Evolutionary conservation across 257 asterid genomes (phyloP).

Genomic region (Eucommia ulmoides): DNA sequence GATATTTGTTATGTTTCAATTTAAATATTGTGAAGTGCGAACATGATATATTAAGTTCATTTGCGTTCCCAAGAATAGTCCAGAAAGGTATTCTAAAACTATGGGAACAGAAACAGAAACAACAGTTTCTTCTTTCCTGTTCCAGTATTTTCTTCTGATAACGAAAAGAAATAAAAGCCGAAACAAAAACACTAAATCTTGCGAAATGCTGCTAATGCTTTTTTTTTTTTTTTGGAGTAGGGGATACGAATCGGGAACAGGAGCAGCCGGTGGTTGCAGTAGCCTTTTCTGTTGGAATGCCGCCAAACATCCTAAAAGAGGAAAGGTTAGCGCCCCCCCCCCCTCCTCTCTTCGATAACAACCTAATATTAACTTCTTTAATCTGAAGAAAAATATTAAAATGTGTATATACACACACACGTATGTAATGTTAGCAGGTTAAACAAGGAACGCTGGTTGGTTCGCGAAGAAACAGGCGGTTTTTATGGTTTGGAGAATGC

Average conservation of each 20-base stretch:
- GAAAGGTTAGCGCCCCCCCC: constrained; percentile 23
- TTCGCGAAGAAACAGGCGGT: constrained; percentile 31
- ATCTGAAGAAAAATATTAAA: background rate
- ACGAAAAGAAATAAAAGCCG: no score
- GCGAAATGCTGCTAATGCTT: background rate
- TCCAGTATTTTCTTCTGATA: background rate
- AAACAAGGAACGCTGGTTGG: constrained; percentile 48
- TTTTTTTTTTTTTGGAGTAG: constrained; percentile 22
- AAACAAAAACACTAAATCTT: no score
- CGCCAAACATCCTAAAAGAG: constrained; percentile 34
- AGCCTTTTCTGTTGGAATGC: constrained; percentile 80
- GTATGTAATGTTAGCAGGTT: no score
- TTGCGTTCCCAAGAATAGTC: no score
- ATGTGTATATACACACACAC: background rate
- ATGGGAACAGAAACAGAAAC: no score
- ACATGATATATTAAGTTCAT: no score
- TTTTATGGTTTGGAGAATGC: constrained; percentile 76
- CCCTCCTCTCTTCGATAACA: background rate
- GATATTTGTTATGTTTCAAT: no score
- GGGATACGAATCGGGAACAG: constrained; percentile 88
- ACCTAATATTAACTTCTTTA: no score
- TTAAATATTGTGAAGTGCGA: no score
- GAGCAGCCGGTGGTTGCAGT: constrained; percentile 67
- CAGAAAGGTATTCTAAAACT: no score
- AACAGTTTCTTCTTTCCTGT: background rate